Evolutionary conservation across 2,329 filamentous ascomycete species (phyloP).

Genomic region (Colletotrichum viniferum): DNA sequence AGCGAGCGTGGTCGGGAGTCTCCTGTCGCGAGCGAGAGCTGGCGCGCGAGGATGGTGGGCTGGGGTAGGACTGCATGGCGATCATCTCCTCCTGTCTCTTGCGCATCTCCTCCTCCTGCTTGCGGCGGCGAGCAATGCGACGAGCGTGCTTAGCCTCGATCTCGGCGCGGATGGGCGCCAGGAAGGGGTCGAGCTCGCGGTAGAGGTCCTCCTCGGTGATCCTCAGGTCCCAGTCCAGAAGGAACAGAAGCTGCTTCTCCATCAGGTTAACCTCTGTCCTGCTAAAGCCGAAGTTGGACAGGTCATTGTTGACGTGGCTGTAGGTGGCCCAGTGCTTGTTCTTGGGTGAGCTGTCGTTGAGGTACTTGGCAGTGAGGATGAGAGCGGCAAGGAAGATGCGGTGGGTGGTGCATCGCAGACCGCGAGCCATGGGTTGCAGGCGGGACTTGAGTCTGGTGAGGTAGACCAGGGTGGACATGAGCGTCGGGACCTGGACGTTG

Average conservation of each 20-base stretch:
- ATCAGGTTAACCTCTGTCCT: slow-evolving; percentile 97
- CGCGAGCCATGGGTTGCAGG: slow-evolving; percentile 92
- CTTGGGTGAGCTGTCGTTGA: slow-evolving; percentile 98
- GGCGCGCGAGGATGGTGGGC: slow-evolving; percentile 51
- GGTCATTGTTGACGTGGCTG: slow-evolving; percentile 73
- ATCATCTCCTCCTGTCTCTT: slow-evolving; percentile 41
- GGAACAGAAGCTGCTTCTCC: slow-evolving; percentile 97
- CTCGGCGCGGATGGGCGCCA: slow-evolving; percentile 78
- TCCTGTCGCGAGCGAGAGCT: slow-evolving; percentile 43
- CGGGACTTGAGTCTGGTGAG: slow-evolving; percentile 82
- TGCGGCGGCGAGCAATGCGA: slow-evolving; percentile 54
- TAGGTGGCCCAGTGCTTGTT: slow-evolving; percentile 99
- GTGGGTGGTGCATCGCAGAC: slow-evolving; percentile 94
- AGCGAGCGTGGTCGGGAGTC: slow-evolving; percentile 44
- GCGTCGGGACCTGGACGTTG: slow-evolving; percentile 94
- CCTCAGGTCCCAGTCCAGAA: slow-evolving; percentile 92
- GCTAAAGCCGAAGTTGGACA: slow-evolving; percentile 82
- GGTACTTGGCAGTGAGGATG: slow-evolving; percentile 91
- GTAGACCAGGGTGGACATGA: slow-evolving; percentile 97
- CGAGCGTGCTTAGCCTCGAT: slow-evolving; percentile 56
- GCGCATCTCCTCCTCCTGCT: slow-evolving; percentile 43
- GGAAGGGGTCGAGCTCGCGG: slow-evolving; percentile 84
- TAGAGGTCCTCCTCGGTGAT: slow-evolving; percentile 88
- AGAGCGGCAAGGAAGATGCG: slow-evolving; percentile 93
- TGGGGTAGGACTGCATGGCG: slow-evolving; percentile 40